These are phyloP conservation scores for Cercospora sojina DNA, from an alignment of 2,329 filamentous ascomycete species.

Conservation along the genomic window DNA sequence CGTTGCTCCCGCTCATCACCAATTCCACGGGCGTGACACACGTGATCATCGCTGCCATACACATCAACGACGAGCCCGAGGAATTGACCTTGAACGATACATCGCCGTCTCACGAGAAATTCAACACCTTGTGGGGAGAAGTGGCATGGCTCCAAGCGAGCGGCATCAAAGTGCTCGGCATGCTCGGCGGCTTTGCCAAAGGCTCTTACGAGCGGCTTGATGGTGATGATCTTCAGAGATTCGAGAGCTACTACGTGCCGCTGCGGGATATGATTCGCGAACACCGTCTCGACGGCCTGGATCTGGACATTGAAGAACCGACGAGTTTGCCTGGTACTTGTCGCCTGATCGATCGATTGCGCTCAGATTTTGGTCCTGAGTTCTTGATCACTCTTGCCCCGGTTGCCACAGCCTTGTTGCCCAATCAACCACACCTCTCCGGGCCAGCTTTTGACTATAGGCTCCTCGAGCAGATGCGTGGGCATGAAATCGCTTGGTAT, in stretches of 20 bases:
- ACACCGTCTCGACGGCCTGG: constrained; percentile 65
- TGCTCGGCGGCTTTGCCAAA: constrained; percentile 81
- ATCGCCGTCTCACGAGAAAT: constrained; percentile 61
- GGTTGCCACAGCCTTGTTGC: constrained; percentile 71
- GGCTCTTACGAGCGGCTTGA: constrained; percentile 64
- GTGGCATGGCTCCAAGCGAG: constrained; percentile 67
- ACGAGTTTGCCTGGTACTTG: constrained; percentile 66
- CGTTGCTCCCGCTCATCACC: constrained; percentile 60
- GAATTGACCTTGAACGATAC: constrained; percentile 79
- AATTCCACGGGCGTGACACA: constrained; percentile 69
- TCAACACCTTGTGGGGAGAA: constrained; percentile 75
- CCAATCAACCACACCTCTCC: constrained; percentile 61
- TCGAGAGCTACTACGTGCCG: constrained; percentile 72
- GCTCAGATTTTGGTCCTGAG: constrained; percentile 62
- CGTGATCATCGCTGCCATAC: constrained; percentile 81
- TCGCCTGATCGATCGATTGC: constrained; percentile 50
- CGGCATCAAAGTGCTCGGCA: constrained; percentile 77
- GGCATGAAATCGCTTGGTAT: constrained; percentile 74
- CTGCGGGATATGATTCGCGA: constrained; percentile 64
- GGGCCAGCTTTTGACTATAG: constrained; percentile 71
- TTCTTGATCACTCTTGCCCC: constrained; percentile 82
- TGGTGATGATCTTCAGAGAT: constrained; percentile 60
- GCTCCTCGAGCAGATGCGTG: constrained; percentile 66
- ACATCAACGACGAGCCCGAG: constrained; percentile 68
- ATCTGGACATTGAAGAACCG: constrained; percentile 77